Percentiles rank a stretch among this genome's conserved stretches.
phyloP scores from a whole-genome alignment of 345 rosid genomes.

The Euclidium syriacum region DNA sequence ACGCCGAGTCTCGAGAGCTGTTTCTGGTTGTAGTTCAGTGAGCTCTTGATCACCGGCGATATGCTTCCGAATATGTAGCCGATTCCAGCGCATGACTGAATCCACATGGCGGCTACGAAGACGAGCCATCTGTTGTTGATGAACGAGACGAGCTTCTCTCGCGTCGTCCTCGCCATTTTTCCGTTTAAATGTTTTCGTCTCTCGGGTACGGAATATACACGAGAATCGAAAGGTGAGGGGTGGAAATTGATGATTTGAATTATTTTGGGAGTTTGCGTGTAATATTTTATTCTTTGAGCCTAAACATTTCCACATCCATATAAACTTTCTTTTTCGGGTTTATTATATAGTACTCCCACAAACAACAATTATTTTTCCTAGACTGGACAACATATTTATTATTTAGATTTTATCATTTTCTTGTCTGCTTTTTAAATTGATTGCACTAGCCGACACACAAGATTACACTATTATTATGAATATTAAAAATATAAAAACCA shows the following conservation, averaged over 20 bases:
- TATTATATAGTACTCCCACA: too few species aligned
- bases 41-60: constrained; percentile 83
- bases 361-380: too few species aligned
- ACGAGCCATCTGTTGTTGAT: constrained; percentile 79
- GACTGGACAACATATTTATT: too few species aligned
- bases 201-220: too few species aligned
- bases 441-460: neutral
- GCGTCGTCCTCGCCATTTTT: constrained; percentile 30
- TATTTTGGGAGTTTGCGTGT: too few species aligned
- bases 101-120: constrained; percentile 94
- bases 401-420: neutral
- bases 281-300: too few species aligned
- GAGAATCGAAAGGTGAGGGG: too few species aligned
- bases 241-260: too few species aligned
- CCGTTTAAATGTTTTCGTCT: constrained; percentile 23
- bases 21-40: constrained; percentile 71
- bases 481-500: neutral
- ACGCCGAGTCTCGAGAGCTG: constrained; percentile 80
- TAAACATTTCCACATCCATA: neutral
- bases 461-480: too few species aligned
- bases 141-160: constrained; percentile 41
- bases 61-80: constrained; percentile 89
- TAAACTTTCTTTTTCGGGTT: too few species aligned
- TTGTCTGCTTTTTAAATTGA: neutral
- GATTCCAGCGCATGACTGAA: constrained; percentile 83